Conservation (phyloP, 2,329 filamentous ascomycete species). For the Myriosclerotinia curreyana region DNA sequence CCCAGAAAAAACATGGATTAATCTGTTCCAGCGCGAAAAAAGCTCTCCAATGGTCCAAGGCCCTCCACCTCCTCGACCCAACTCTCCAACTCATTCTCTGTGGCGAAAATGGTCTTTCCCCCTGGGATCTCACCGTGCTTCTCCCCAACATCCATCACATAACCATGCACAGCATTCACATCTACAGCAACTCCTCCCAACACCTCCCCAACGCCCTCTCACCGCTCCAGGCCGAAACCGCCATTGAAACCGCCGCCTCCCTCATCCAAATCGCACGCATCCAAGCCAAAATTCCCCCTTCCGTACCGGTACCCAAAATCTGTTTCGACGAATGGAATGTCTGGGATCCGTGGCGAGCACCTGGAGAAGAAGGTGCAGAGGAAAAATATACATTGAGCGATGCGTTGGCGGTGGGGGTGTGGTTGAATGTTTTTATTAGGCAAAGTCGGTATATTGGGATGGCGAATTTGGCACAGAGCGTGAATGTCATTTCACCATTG, state of each 20-base stretch:
- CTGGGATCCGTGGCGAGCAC: slow-evolving; percentile 61
- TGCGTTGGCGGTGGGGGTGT: slow-evolving; percentile 59
- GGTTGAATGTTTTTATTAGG: slow-evolving; percentile 62
- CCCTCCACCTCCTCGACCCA: slow-evolving; percentile 58
- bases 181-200: slow-evolving; percentile 52
- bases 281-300: slow-evolving; percentile 47
- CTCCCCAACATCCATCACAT: slow-evolving; percentile 59
- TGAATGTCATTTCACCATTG: slow-evolving; percentile 65
- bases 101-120: slow-evolving; percentile 57
- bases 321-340: slow-evolving; percentile 72
- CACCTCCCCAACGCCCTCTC: slow-evolving; percentile 53
- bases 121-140: slow-evolving; percentile 62
- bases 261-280: slow-evolving; percentile 63
- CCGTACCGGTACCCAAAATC: slow-evolving; percentile 50
- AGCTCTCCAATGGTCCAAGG: slow-evolving; percentile 57
- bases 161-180: slow-evolving; percentile 66
- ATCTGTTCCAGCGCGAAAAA: slow-evolving; percentile 43
- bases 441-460: slow-evolving; percentile 62
- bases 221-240: slow-evolving; percentile 60
- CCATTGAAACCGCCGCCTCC: slow-evolving; percentile 58
- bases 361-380: slow-evolving; percentile 60
- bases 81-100: slow-evolving; percentile 60
- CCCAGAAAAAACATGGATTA: background rate
- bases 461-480: slow-evolving; percentile 64
- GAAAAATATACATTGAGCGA: slow-evolving; percentile 63